Conservation (phyloP, 371 early-diverging fungal species). For the Chytridium lagenaria region DNA sequence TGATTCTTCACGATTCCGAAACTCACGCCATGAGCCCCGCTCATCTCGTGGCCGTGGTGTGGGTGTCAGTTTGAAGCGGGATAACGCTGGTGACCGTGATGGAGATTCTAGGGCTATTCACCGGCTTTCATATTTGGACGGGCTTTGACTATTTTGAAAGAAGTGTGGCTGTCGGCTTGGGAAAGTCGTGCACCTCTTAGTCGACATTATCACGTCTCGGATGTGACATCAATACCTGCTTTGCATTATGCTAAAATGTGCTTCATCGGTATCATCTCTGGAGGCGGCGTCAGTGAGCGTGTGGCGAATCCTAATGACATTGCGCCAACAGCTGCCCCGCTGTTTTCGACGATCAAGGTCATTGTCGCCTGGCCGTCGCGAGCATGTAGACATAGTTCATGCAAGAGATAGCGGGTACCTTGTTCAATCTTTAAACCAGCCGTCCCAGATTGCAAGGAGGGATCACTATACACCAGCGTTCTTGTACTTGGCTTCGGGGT, state of each 20-base stretch:
- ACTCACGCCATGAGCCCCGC: background rate
- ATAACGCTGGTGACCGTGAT: no score
- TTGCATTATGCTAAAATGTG: background rate
- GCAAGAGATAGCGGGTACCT: background rate
- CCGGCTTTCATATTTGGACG: background rate
- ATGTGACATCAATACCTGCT: background rate
- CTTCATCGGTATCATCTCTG: conserved; percentile 6
- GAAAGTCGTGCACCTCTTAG: conserved; percentile 9
- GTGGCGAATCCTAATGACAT: background rate
- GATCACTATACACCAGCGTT: background rate
- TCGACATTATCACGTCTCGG: conserved; percentile 8
- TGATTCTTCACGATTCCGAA: no score
- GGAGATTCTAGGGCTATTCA: background rate
- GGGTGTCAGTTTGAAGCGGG: background rate
- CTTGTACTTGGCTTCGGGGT: background rate
- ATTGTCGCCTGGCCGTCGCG: background rate
- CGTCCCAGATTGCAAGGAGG: background rate
- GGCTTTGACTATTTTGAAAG: background rate
- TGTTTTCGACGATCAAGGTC: background rate
- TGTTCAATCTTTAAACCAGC: background rate
- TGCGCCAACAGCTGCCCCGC: background rate
- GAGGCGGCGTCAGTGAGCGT: background rate
- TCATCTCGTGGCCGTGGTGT: background rate
- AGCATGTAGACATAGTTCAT: background rate
- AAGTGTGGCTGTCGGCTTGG: conserved; percentile 10